Evolutionary conservation across 2,329 filamentous ascomycete species (phyloP).

Genomic region (Penicillium sclerotiorum): DNA sequence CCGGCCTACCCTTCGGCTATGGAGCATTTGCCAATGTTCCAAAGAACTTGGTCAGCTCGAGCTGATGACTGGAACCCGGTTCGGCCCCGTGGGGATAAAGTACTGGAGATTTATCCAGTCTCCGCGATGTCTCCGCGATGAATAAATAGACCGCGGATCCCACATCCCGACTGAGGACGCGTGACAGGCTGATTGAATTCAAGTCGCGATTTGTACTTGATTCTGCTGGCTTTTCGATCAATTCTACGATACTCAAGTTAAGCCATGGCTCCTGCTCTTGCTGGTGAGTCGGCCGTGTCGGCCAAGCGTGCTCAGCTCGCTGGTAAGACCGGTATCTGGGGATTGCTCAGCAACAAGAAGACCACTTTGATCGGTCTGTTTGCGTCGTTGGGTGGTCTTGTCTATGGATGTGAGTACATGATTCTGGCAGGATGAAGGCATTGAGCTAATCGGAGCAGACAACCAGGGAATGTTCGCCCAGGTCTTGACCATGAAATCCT

Average conservation of each 20-base stretch:
- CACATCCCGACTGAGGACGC: not conserved
- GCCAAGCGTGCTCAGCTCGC: conserved; percentile 38
- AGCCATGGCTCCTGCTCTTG: conserved; percentile 18
- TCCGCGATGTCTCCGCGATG: not conserved
- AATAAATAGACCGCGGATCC: conserved; percentile 11
- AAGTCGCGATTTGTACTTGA: too few relatives aligned
- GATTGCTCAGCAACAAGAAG: conserved; percentile 55
- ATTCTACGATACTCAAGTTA: too few relatives aligned
- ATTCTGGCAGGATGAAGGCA: not conserved
- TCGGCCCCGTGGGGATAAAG: conserved; percentile 14
- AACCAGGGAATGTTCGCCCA: conserved; percentile 79
- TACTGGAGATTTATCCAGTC: conserved; percentile 8
- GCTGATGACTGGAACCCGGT: not conserved
- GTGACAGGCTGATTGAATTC: too few relatives aligned
- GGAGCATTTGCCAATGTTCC: not conserved
- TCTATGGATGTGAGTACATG: conserved; percentile 58
- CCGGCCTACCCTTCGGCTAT: not conserved
- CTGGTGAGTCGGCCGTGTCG: conserved; percentile 30
- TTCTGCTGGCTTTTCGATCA: too few relatives aligned
- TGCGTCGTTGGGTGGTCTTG: conserved; percentile 54
- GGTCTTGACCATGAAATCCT: conserved; percentile 57
- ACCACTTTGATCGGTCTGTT: conserved; percentile 60
- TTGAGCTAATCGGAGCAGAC: conserved; percentile 37
- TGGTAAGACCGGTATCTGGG: conserved; percentile 49
- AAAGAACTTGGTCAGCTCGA: conserved; percentile 2